phyloP scores from a whole-genome alignment of 768 basidiomycete genomes.

The Mycena capillaripes region DNA sequence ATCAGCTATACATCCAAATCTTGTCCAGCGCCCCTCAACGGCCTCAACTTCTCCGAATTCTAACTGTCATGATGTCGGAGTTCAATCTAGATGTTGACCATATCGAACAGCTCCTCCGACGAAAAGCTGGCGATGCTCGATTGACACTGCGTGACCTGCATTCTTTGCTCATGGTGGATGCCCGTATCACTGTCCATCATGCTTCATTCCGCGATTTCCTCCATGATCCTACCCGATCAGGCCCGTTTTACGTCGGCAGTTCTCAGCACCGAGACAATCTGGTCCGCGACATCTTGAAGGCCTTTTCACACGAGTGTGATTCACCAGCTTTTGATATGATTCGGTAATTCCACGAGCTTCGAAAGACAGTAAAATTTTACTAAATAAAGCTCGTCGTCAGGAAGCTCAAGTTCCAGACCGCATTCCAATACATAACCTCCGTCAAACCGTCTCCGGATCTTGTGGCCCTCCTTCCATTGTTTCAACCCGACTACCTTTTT shows the following conservation, averaged over 20 bases:
- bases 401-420: no score
- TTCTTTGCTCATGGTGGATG: not conserved
- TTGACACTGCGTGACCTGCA: not conserved
- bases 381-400: not conserved
- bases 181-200: not conserved
- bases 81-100: not conserved
- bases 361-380: not conserved
- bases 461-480: no score
- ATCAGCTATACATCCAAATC: not conserved
- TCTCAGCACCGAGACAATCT: not conserved
- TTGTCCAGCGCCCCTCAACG: not conserved
- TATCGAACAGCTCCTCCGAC: not conserved
- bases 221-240: not conserved
- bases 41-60: not conserved
- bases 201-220: not conserved
- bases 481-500: no score
- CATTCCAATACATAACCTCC: no score
- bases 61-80: not conserved
- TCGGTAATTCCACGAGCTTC: no score
- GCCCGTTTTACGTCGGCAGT: not conserved
- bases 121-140: not conserved
- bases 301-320: not conserved
- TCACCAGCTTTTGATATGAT: not conserved
- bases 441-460: no score
- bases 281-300: not conserved